Percentiles rank a stretch among this genome's conserved stretches.
Evolutionary conservation across 2,329 filamentous ascomycete genomes (phyloP).

Genomic region (Talaromyces sp.): DNA sequence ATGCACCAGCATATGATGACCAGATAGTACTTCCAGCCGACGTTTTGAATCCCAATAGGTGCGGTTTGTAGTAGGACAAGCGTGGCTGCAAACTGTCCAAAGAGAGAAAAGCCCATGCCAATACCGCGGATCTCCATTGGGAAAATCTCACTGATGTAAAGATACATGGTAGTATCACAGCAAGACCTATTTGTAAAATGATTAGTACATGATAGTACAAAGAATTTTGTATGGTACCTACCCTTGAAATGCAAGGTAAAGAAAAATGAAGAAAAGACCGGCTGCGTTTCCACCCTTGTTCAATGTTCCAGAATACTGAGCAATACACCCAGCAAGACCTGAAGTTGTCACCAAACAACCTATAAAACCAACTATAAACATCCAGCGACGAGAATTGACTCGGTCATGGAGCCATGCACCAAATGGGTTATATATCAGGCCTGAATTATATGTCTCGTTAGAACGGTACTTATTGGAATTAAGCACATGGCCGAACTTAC

Average conservation of each 20-base stretch:
- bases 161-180: conserved; percentile 44
- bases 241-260: conserved; percentile 45
- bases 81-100: conserved; percentile 46
- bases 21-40: conserved; percentile 49
- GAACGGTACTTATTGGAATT: neutral
- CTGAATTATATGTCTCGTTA: conserved; percentile 21
- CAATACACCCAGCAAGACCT: conserved; percentile 34
- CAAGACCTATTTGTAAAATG: conserved; percentile 27
- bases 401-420: conserved; percentile 33
- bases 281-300: conserved; percentile 27
- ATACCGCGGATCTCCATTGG: conserved; percentile 48
- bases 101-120: conserved; percentile 48
- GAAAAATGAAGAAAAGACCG: neutral
- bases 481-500: conserved; percentile 21
- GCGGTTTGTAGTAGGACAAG: conserved; percentile 46
- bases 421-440: conserved; percentile 35
- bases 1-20: conserved; percentile 43
- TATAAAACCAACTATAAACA: conserved; percentile 39
- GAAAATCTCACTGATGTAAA: conserved; percentile 44
- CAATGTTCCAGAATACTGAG: conserved; percentile 32
- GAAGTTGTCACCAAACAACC: conserved; percentile 38
- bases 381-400: conserved; percentile 34
- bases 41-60: conserved; percentile 38
- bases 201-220: neutral
- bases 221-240: conserved; percentile 15